Evolutionary conservation across 2,329 filamentous ascomycete species (phyloP), one percentile per base, ranked within the genome.

Genomic region (Diplodia sapinea): DNA sequence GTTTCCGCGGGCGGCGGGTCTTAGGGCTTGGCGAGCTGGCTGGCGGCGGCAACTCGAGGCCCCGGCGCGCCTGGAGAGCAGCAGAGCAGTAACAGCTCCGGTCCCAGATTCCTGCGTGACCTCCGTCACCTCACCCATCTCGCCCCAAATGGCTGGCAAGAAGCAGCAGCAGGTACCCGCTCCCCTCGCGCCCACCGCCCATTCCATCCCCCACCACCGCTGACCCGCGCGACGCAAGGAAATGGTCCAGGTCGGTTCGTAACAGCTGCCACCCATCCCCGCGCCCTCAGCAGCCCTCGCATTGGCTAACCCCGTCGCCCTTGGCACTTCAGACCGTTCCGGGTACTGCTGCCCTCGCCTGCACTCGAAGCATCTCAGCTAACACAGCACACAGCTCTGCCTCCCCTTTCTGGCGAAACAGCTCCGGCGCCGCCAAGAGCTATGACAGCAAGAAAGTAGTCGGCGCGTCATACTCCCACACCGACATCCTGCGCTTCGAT

Each of bases 191-290:
- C 51, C 9, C 11, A 38, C n/a, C 47, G 29, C 49, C 23, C 59
- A 15, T 50, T 40, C 15, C 64, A 69, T 59, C 70, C 70, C 75
- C 77, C 69, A 77, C 70, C 67, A 51, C 38, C 61, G 65, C 65
- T 67, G 56, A 67, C 55, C 50, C 49, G 54, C 51, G 38, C 38
- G 50, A 31, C 55, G 61, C 51, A 68, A 98, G 93, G 95, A 99
- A 86, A 99, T 99, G 95, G 92, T 97, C 74, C 94, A 99, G 91
- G 94, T 99, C 85, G 94, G 95, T 98, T 90, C 86, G 89, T 91
- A 78, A 71, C 74, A 73, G 71, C 72, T 70, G 71, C 69, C 70
- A 69, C 64, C 51, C 51, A 68, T 65, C 36, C 36, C 70, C 71
- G 67, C 70, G 69, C 67, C 59, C 69, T 69, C 68, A 68, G 62